Evolutionary conservation across 495 filamentous ascomycete species (phyloP).

Genomic region (Penicillium roqueforti): DNA sequence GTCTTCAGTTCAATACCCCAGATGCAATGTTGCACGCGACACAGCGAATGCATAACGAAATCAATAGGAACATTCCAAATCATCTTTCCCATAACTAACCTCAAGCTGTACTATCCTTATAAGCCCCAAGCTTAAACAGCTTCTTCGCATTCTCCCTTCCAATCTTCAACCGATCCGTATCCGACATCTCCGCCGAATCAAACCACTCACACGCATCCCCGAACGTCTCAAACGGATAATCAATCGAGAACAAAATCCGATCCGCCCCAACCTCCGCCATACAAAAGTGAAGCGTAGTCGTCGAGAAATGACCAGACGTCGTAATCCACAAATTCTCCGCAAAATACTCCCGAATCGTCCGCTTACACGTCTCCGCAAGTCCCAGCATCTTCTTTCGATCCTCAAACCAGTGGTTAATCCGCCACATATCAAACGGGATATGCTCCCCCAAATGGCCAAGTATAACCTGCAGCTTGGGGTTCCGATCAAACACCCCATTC

Average conservation of each 20-base stretch:
- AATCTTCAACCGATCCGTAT: constrained; percentile 44
- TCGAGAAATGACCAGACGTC: constrained; percentile 58
- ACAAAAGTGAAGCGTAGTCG: constrained; percentile 50
- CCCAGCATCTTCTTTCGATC: constrained; percentile 45
- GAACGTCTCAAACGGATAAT: constrained; percentile 52
- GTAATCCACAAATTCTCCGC: constrained; percentile 62
- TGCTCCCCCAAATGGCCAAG: constrained; percentile 66
- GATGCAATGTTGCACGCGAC: not conserved
- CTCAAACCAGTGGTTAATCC: constrained; percentile 57
- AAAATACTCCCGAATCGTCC: constrained; percentile 55
- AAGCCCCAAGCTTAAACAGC: constrained; percentile 46
- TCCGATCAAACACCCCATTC: constrained; percentile 48
- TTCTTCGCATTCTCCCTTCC: constrained; percentile 52
- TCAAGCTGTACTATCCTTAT: constrained; percentile 38
- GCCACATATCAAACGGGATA: constrained; percentile 60
- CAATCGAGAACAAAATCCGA: constrained; percentile 48
- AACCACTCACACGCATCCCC: constrained; percentile 54
- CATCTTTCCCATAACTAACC: not conserved
- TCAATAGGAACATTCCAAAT: not conserved
- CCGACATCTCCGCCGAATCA: constrained; percentile 44
- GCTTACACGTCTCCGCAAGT: constrained; percentile 42
- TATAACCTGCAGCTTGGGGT: constrained; percentile 56
- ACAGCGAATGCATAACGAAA: not conserved
- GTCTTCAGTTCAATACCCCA: not conserved
- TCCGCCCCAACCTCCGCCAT: constrained; percentile 42